Evolutionary conservation across 805 yeast species (phyloP).

Genomic region (Nakazawaea ambrosiae): DNA sequence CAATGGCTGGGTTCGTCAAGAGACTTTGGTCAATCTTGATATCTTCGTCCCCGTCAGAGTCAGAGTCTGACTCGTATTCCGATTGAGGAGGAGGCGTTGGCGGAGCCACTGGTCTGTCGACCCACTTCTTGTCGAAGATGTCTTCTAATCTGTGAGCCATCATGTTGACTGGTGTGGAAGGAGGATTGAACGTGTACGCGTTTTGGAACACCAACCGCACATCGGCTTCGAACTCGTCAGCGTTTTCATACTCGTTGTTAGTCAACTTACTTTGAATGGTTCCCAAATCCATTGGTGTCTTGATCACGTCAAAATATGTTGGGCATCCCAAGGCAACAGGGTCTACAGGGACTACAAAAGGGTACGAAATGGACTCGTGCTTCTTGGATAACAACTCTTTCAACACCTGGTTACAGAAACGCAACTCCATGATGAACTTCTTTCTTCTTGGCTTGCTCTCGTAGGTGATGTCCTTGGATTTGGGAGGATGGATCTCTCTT

Average conservation of each 20-base stretch:
- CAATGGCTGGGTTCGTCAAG: slow-evolving; percentile 83
- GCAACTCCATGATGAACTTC: slow-evolving; percentile 82
- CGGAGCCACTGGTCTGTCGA: slow-evolving; percentile 68
- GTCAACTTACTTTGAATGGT: slow-evolving; percentile 75
- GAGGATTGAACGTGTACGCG: slow-evolving; percentile 91
- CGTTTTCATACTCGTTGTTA: slow-evolving; percentile 83
- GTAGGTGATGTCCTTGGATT: slow-evolving; percentile 87
- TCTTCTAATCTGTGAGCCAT: slow-evolving; percentile 92
- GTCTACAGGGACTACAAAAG: slow-evolving; percentile 91
- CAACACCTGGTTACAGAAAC: slow-evolving; percentile 75
- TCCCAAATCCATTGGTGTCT: slow-evolving; percentile 92
- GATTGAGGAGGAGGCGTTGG: slow-evolving; percentile 45
- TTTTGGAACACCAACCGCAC: slow-evolving; percentile 78
- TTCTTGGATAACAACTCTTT: slow-evolving; percentile 81
- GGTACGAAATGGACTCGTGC: slow-evolving; percentile 78
- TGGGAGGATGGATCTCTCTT: slow-evolving; percentile 94
- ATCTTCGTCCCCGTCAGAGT: slow-evolving; percentile 26
- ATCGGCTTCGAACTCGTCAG: slow-evolving; percentile 82
- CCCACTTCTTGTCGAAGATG: slow-evolving; percentile 83
- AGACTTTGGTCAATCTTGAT: slow-evolving; percentile 52
- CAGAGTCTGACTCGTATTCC: slow-evolving; percentile 34
- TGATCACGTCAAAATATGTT: slow-evolving; percentile 76
- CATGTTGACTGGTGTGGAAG: slow-evolving; percentile 91
- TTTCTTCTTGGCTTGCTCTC: slow-evolving; percentile 88
- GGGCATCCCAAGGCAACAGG: slow-evolving; percentile 93